Evolutionary conservation across 352 stramenopile species (phyloP), one percentile per base, ranked within the genome.

Genomic region (Phytophthora melonis): DNA sequence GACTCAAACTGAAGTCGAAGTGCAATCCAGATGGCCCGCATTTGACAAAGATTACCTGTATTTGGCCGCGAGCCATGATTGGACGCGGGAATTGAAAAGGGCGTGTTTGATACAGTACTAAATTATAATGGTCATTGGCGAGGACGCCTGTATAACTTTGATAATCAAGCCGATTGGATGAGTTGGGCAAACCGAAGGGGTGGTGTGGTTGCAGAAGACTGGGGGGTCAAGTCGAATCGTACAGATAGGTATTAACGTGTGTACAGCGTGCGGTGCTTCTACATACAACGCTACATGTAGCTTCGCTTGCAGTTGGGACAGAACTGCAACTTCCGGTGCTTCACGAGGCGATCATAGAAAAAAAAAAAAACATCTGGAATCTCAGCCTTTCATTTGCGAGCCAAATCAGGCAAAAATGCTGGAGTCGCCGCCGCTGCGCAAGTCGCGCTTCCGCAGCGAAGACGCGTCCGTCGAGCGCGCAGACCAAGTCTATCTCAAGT

Each of bases 401-500:
- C 25, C 5, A 23, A 34, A 64, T 41, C 47, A 54, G 13, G 34
- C 7, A 68, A 19, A 25, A n/a, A 68, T 68, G 61, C 32, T 54
- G 50, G 25, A 11, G 49, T 59, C 57, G 8, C 45, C 47, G 16
- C 19, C 47, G 54, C 43, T 39, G 19, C 21, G 39, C 45, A 77
- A 74, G 53, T 16, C 39, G 52, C 64, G 58, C 21, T 59, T 53
- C 47, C 34, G 25, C 21, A 70, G 54, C 47, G 43, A 65, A n/a
- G 64, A 59, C 10, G 23, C 30, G 11, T 56, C 53, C 19, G 58
- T 52, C 43, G 18, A 72, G 18, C 50, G 53, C 19, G 54, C 6
- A 11, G 10, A 73, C 19, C 54, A 74, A 11, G 70, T 84, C 14
- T 79, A 74, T 14, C 77, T 86, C 34, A 74, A 81, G 77, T 77